Evolutionary conservation across 1,139 yeast genomes (phyloP).

Genomic region (Candida sp.): DNA sequence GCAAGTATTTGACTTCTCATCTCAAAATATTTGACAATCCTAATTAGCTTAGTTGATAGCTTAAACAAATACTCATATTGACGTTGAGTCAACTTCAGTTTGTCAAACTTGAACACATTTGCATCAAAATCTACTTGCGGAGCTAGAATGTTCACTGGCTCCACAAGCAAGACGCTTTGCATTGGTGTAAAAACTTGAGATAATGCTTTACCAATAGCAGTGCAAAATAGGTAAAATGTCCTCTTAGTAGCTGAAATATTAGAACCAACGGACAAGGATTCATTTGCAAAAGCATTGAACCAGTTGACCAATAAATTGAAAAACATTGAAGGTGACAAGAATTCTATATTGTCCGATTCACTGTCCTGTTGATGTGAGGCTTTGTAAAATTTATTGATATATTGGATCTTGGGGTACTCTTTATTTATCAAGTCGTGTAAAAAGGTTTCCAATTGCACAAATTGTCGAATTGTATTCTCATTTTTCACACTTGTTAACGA

Average conservation of each 20-base stretch:
- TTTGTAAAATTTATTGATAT: slow-evolving; percentile 23
- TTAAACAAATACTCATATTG: slow-evolving; percentile 16
- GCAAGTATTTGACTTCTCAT: slow-evolving; percentile 21
- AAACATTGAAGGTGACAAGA: slow-evolving; percentile 17
- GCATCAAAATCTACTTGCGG: slow-evolving; percentile 30
- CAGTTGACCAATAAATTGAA: slow-evolving; percentile 32
- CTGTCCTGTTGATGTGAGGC: slow-evolving; percentile 12
- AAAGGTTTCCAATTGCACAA: slow-evolving; percentile 28
- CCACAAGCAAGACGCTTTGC: slow-evolving; percentile 32
- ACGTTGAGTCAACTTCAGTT: slow-evolving; percentile 11
- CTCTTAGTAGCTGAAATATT: slow-evolving; percentile 27
- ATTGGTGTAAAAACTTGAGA: slow-evolving; percentile 31
- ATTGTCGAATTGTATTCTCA: slow-evolving; percentile 10
- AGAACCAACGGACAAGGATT: slow-evolving; percentile 27
- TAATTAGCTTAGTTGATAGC: slow-evolving; percentile 18
- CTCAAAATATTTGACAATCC: slow-evolving; percentile 29
- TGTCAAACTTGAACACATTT: slow-evolving; percentile 17
- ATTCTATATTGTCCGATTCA: slow-evolving; percentile 11
- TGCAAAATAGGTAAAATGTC: slow-evolving; percentile 31
- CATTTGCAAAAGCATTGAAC: slow-evolving; percentile 35
- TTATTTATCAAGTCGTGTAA: slow-evolving; percentile 22
- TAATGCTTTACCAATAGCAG: slow-evolving; percentile 32
- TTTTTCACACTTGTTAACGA: slow-evolving; percentile 10
- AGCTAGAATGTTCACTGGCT: slow-evolving; percentile 28
- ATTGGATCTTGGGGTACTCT: slow-evolving; percentile 22